Percentiles rank a stretch among this genome's conserved stretches.
phyloP scores from a whole-genome alignment of 2,329 filamentous ascomycete genomes.

The Diaporthe amygdali region DNA sequence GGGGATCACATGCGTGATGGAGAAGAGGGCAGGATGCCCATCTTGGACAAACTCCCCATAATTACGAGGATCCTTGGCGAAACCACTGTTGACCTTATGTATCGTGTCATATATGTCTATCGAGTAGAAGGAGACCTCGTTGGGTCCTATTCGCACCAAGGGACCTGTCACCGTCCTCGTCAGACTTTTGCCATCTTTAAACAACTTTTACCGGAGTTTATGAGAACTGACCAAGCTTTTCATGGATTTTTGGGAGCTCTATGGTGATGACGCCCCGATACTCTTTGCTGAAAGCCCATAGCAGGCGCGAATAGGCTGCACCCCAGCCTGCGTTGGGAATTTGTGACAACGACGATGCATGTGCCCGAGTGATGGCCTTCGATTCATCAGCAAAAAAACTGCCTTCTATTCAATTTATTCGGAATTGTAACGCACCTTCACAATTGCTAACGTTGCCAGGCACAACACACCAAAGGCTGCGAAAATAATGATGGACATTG shows the following conservation, averaged over 20 bases:
- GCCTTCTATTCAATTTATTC: too few relatives aligned
- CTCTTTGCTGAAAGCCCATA: constrained; percentile 32
- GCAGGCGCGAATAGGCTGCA: constrained; percentile 29
- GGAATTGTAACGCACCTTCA: background rate
- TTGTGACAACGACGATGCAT: constrained; percentile 25
- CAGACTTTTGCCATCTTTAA: background rate
- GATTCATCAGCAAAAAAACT: background rate
- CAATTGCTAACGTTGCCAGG: background rate
- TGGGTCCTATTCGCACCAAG: constrained; percentile 30
- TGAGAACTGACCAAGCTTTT: constrained; percentile 25
- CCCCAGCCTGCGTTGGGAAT: constrained; percentile 30
- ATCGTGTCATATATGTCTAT: constrained; percentile 32
- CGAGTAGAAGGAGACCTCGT: constrained; percentile 34
- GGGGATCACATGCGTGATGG: constrained; percentile 29
- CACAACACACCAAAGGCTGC: background rate
- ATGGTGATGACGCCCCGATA: constrained; percentile 30
- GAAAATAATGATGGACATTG: background rate
- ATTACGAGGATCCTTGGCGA: constrained; percentile 32
- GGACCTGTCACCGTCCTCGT: constrained; percentile 23
- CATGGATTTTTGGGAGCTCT: constrained; percentile 30
- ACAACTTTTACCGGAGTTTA: accelerated
- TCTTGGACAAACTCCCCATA: constrained; percentile 36
- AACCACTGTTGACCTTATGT: constrained; percentile 32
- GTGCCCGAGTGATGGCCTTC: background rate
- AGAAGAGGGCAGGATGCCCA: constrained; percentile 35